Evolutionary conservation across 2,329 filamentous ascomycete genomes (phyloP).

Genomic region (Didymellaceae sp.): DNA sequence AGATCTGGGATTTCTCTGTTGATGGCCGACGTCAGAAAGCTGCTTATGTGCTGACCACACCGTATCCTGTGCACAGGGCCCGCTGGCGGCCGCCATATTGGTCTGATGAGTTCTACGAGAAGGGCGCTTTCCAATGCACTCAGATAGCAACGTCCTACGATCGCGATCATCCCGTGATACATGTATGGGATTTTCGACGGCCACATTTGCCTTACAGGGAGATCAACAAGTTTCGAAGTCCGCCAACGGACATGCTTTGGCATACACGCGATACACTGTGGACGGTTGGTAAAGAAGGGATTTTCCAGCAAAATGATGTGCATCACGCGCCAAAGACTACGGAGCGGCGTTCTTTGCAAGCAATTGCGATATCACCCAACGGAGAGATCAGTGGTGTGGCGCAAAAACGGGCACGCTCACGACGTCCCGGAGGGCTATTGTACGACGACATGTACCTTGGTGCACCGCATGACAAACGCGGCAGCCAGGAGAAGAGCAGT

Average conservation of each 20-base stretch:
- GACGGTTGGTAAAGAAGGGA: conserved; percentile 67
- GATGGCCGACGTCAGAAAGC: conserved; percentile 65
- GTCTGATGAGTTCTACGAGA: conserved; percentile 58
- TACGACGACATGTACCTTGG: conserved; percentile 50
- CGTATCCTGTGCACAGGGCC: conserved; percentile 67
- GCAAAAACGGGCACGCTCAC: conserved; percentile 58
- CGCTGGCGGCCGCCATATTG: conserved; percentile 68
- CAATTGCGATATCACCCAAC: conserved; percentile 63
- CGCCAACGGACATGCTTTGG: conserved; percentile 67
- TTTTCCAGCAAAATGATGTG: conserved; percentile 68
- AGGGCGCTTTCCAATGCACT: conserved; percentile 64
- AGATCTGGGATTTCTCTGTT: conserved; percentile 68
- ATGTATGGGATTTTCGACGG: conserved; percentile 70
- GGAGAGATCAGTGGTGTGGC: conserved; percentile 63
- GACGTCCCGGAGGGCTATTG: conserved; percentile 49
- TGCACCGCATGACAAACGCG: conserved; percentile 52
- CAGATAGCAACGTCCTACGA: conserved; percentile 69
- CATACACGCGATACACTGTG: conserved; percentile 69
- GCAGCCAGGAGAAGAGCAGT: conserved; percentile 56
- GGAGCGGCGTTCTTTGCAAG: conserved; percentile 63
- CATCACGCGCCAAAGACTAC: conserved; percentile 65
- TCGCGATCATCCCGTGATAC: conserved; percentile 64
- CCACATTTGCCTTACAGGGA: conserved; percentile 68
- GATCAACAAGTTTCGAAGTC: conserved; percentile 61
- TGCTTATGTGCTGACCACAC: conserved; percentile 63